Evolutionary conservation across 805 yeast genomes (phyloP).

Genomic region (Lipomyces yamanashiensis): DNA sequence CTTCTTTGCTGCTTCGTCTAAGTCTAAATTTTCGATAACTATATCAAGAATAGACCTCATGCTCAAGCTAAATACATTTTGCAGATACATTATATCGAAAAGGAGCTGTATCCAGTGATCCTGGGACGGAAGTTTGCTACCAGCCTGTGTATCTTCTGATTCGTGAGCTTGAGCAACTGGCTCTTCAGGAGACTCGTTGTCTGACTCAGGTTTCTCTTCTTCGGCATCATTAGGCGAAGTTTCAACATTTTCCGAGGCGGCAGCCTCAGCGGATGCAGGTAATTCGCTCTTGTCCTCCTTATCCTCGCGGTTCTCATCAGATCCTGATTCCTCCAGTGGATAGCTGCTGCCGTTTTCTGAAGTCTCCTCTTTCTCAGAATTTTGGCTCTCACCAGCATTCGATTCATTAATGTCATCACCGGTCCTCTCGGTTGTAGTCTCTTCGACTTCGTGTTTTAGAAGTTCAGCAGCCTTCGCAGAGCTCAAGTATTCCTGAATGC

Average conservation of each 20-base stretch:
- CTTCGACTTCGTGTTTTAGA: not conserved
- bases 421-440: not conserved
- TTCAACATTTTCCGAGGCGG: too few relatives aligned
- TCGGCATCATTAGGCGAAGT: too few relatives aligned
- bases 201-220: too few relatives aligned
- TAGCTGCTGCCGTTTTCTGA: too few relatives aligned
- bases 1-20: not conserved
- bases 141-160: not conserved
- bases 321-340: too few relatives aligned
- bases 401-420: too few relatives aligned
- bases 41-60: constrained; percentile 1
- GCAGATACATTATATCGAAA: constrained; percentile 28
- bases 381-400: too few relatives aligned
- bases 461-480: not conserved
- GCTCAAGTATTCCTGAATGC: constrained; percentile 5
- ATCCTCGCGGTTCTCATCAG: too few relatives aligned
- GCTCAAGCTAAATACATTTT: constrained; percentile 14
- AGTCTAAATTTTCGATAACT: not conserved
- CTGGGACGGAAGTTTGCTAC: not conserved
- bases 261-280: too few relatives aligned
- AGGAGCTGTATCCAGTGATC: constrained; percentile 30
- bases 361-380: too few relatives aligned
- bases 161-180: not conserved
- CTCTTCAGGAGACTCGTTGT: not conserved
- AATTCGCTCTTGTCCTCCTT: too few relatives aligned